Base-by-base conservation (phyloP, 345 rosid species). In the Eutrema heterophyllum region DNA sequence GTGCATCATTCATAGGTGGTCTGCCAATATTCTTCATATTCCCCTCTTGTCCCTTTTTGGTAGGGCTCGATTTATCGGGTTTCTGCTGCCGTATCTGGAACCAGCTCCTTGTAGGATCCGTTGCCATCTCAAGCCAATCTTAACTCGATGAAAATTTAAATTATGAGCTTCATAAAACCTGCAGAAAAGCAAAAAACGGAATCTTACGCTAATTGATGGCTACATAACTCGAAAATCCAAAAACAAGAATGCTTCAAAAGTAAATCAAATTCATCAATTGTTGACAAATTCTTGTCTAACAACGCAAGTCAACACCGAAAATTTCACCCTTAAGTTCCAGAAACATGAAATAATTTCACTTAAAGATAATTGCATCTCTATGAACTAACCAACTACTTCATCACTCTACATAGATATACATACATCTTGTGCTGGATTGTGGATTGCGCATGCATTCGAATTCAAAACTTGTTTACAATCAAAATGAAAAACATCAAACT, bases 51-150 rank as follows among this genome's bases (percentile, higher is more conserved):
- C 74, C 81, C 44, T 44, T 76, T 55, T 78, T 80, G 48, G 80
- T 61, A 54, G 83, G 80, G 43, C 76, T 75, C 0, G 62, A 35
- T 69, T 74, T 70, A 18, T 81, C 80, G 0, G 73, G 73, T 52
- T 73, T 80, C 43, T 71, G 82, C 52, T 83, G 84, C 58, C 81
- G 74, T 30, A 71, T 67, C 69, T 80, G 78, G 53, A 83, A 83
- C 86, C 86, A 83, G 27, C 82, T 83, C 84, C 84, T 81, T 32
- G 82, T 71, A 50, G 84, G 32, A 9, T 83, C 86, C 79, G 79
- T 83, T 1, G 71, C 71, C 86, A 80, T 80, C 29, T 46, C 64
- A 62, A 73, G 7, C 41, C 70, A 68, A 63, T 71, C 6, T 27
- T 16, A 55, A 38, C 72, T 64, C 72, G 24, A 56, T 24, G 14